These are phyloP conservation scores for Neurospora hispaniola DNA, from an alignment of 495 filamentous ascomycete genomes.

Conservation along the genomic window DNA sequence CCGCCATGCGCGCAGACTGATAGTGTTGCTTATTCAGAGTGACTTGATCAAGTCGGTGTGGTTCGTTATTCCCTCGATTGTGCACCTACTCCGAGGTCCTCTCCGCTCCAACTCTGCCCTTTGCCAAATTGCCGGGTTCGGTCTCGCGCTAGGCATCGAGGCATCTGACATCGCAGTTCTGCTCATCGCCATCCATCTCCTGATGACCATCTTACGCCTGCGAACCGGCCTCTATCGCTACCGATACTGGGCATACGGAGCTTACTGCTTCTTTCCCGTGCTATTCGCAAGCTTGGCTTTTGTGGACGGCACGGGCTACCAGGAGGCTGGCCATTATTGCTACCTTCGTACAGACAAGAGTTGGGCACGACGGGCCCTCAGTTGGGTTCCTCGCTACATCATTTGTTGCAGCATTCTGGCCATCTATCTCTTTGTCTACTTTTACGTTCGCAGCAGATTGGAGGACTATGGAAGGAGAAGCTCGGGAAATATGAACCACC, in stretches of 20 bases:
- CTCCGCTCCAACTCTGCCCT: constrained; percentile 41
- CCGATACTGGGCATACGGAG: constrained; percentile 41
- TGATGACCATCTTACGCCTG: constrained; percentile 54
- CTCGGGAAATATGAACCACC: constrained; percentile 11
- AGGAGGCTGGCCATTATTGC: constrained; percentile 53
- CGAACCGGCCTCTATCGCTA: constrained; percentile 56
- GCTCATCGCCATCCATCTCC: constrained; percentile 60
- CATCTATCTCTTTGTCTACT: constrained; percentile 56
- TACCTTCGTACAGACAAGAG: constrained; percentile 51
- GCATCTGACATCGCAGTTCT: constrained; percentile 59
- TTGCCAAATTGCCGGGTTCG: constrained; percentile 59
- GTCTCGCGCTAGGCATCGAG: constrained; percentile 53
- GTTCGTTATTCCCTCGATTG: constrained; percentile 52
- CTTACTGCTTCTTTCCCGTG: constrained; percentile 46
- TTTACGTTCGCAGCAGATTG: constrained; percentile 43
- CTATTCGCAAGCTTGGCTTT: constrained; percentile 54
- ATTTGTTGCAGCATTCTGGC: constrained; percentile 49
- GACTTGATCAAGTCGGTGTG: constrained; percentile 58
- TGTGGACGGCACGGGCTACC: constrained; percentile 44
- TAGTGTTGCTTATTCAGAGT: constrained; percentile 59
- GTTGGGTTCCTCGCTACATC: constrained; percentile 64
- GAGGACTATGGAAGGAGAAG: constrained; percentile 20
- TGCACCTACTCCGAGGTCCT: constrained; percentile 35
- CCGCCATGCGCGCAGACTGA: constrained; percentile 37
- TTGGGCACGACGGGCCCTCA: constrained; percentile 55